A percentile compares a stretch with the other conserved stretches of the same genome.
Evolutionary conservation across 106 monocot genomes (phyloP).

Genomic region (Gastrodia elata): DNA sequence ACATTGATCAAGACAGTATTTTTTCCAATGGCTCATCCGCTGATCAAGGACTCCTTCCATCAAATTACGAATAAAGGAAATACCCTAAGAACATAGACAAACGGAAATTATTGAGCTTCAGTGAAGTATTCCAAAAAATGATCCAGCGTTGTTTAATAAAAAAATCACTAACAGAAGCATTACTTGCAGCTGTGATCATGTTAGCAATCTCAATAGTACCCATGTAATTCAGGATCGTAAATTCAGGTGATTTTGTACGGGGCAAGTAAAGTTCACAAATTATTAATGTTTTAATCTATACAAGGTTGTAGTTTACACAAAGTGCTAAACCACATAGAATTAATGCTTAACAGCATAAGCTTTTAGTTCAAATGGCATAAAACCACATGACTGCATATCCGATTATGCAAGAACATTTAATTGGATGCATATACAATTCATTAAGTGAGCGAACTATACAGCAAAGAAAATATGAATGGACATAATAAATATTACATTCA

Average conservation of each 20-base stretch:
- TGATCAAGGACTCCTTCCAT: constrained; percentile 40
- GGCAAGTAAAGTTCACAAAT: background rate
- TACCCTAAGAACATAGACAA: constrained; percentile 31
- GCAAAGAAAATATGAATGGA: background rate
- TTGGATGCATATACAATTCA: background rate
- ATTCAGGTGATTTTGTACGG: background rate
- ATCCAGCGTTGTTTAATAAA: background rate
- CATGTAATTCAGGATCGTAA: background rate
- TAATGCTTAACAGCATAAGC: background rate
- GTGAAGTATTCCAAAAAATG: background rate
- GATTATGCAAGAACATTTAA: background rate
- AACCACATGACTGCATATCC: background rate
- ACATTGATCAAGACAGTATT: constrained; percentile 52
- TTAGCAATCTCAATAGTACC: background rate
- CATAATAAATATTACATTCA: too few relatives aligned
- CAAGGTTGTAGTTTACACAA: background rate
- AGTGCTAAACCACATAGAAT: background rate
- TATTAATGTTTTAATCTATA: constrained; percentile 1
- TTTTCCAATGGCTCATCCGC: constrained; percentile 62
- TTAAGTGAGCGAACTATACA: background rate
- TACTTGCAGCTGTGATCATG: background rate
- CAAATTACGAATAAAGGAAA: constrained; percentile 33
- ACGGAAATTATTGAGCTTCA: background rate
- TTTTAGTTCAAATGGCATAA: background rate
- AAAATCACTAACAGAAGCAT: background rate